Conservation (phyloP, 148 eudicot species). For the Salicornia ramosissima region DNA sequence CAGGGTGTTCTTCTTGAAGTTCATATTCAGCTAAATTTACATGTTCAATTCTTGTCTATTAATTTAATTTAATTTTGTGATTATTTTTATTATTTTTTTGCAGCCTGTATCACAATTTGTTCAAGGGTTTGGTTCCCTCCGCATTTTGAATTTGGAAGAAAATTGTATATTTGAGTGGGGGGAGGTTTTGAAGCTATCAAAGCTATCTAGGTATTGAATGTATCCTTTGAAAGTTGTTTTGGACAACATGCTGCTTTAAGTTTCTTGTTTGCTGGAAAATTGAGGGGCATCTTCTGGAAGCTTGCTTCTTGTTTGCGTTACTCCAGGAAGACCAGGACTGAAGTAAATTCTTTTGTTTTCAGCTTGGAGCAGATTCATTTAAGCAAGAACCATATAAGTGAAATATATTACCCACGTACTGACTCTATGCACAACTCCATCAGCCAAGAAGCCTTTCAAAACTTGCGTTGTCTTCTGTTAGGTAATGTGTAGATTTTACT, state of each 20-base stretch:
- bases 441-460: slow-evolving; percentile 46
- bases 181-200: slow-evolving; percentile 74
- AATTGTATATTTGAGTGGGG: slow-evolving; percentile 76
- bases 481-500: slow-evolving; percentile 45
- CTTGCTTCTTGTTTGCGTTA: slow-evolving; percentile 10
- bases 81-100: slow-evolving; percentile 9
- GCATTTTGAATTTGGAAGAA: slow-evolving; percentile 72
- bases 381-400: slow-evolving; percentile 63
- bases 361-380: slow-evolving; percentile 86
- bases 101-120: slow-evolving; percentile 57
- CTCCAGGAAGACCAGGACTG: slow-evolving; percentile 5
- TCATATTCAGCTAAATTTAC: background rate
- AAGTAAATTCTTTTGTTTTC: slow-evolving; percentile 14
- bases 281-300: slow-evolving; percentile 3
- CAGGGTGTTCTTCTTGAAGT: background rate
- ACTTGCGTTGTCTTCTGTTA: slow-evolving; percentile 64
- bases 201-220: slow-evolving; percentile 50
- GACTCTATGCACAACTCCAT: slow-evolving; percentile 24
- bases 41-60: too few species aligned
- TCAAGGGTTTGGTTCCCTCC: slow-evolving; percentile 67
- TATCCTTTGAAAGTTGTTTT: background rate
- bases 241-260: background rate
- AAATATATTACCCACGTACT: slow-evolving; percentile 49
- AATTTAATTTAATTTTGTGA: too few species aligned
- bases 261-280: slow-evolving; percentile 6